Evolutionary conservation across 2,329 filamentous ascomycete genomes (phyloP), one percentile per base, ranked within the genome.

Genomic region (Scytalidium sp.): DNA sequence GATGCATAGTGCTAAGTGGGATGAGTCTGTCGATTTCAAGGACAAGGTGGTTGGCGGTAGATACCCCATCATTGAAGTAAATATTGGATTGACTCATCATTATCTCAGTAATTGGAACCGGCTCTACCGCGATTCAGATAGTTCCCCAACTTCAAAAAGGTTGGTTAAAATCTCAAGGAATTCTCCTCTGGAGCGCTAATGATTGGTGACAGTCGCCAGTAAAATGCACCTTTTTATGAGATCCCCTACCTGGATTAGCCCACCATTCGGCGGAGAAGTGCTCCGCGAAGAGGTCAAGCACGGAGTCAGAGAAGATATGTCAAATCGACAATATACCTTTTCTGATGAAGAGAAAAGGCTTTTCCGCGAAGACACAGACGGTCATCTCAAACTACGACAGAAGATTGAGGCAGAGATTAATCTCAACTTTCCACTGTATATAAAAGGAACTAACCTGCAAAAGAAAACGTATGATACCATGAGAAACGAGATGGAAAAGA

Each of bases 101-200:
- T 19, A 36, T 36, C 15, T 36, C 15, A 36, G 57, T 70, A 21
- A 67, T 70, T 52, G 67, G 67, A 32, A 67, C 64, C 44, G 69
- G 70, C 3, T 62, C 68, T 22, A 65, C 66, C 10, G 67, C 55
- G 2, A 60, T 65, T 11, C 65, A 67, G 41, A 65, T 67, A 29
- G 54, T 67, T 7, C 62, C 66, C 13, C 51, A 61, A 44, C 45
- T 68, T 39, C 71, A 73, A 49, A 66, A 72, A 1, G 32, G 32
- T 36, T 36, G 13, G 32, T 36, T 58, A 66, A 55, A 64, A 5
- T 68, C 70, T 32, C 63, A 73, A 8, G 75, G 68, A 2, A 75
- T 70, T 17, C 76, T 77, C 51, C 75, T 77, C 46, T 69, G 74
- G 11, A 68, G 73, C 21, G 71, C 73, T 2, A 43, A 25, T 21